Conservation (phyloP, 2,329 filamentous ascomycete species). For the Canariomyces notabilis region DNA sequence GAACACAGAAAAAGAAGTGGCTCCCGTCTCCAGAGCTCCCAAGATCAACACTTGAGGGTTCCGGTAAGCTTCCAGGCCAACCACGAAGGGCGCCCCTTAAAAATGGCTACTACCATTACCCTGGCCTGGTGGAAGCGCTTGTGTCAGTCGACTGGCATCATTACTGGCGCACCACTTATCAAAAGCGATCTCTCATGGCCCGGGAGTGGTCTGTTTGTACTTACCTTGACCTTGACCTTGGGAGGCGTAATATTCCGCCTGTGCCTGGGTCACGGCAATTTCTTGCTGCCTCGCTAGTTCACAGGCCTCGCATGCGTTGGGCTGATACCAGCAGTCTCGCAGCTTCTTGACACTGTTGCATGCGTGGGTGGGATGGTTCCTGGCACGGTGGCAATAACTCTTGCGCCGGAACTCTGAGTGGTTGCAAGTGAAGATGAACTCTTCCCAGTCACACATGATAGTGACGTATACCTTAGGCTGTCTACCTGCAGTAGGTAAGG, state of each 20-base stretch:
- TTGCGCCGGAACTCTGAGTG: slow-evolving; percentile 57
- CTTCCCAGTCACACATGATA: slow-evolving; percentile 67
- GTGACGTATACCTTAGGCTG: background rate
- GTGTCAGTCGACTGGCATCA: no score
- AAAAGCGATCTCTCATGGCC: no score
- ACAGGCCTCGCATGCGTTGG: slow-evolving; percentile 48
- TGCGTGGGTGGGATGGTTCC: slow-evolving; percentile 65
- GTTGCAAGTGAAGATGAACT: slow-evolving; percentile 61
- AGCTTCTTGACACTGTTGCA: slow-evolving; percentile 65
- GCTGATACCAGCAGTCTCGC: slow-evolving; percentile 54
- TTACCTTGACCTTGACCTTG: slow-evolving; percentile 4
- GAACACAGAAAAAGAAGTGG: no score
- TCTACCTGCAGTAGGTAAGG: no score
- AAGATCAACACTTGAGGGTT: no score
- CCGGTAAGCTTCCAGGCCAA: no score
- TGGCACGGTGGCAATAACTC: slow-evolving; percentile 69
- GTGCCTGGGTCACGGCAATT: slow-evolving; percentile 3
- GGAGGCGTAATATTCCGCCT: background rate
- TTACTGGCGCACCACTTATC: no score
- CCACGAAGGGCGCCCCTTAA: no score
- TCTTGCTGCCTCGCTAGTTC: slow-evolving; percentile 15
- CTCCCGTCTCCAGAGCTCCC: no score
- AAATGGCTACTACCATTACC: no score
- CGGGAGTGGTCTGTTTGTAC: no score
- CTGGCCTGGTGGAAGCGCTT: no score